Base-by-base conservation (phyloP, 345 rosid species). In the Clausena lansium region DNA sequence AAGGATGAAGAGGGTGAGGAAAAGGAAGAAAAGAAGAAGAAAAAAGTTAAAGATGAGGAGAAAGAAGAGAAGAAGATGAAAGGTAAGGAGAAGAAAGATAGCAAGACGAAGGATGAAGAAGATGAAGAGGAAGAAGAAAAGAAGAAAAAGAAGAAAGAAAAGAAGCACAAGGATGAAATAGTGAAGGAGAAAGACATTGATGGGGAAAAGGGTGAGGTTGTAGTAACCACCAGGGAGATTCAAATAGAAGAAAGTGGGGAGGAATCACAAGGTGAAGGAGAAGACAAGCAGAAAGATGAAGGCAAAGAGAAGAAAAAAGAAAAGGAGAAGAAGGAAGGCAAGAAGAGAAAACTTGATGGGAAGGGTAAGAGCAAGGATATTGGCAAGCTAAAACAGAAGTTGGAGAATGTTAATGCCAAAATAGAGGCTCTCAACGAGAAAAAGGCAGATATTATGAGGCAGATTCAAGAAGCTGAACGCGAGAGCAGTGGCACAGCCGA, bases 341-440 rank as follows among this genome's bases (percentile, higher is more conserved):
- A 90, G 86, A 88, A 89, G 81, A 82, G 84, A 55, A 90, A 90
- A 62, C 76, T 67, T 4, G 83, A 80, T 20, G 82, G 80, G 71
- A 87, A 87, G 83, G 85, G 71, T 74, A 86, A 84, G 79, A 78
- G 83, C 80, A 87, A 76, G 79, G 88, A 80, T 77, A 33, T 85
- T 14, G 87, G 63, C 73, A 85, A 87, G 81, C 86, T 91, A 63
- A 88, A 88, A 68, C 61, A 47, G 77, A 87, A 89, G 85, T 39
- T 92, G 62, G 91, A 90, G 83, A 89, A 87, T 76, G 80, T 92
- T 8, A 83, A 93, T 81, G 88, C 35, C 65, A 86, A 88, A 84
- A 83, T 93, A 38, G 85, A 84, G 76, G 81, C 87, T 33, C 81
- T 90, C 47, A 55, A 84, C 72, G 88, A 87, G 85, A 25, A 84